Base-by-base conservation (phyloP, 2,329 filamentous ascomycete species). In the Alternaria rosae region DNA sequence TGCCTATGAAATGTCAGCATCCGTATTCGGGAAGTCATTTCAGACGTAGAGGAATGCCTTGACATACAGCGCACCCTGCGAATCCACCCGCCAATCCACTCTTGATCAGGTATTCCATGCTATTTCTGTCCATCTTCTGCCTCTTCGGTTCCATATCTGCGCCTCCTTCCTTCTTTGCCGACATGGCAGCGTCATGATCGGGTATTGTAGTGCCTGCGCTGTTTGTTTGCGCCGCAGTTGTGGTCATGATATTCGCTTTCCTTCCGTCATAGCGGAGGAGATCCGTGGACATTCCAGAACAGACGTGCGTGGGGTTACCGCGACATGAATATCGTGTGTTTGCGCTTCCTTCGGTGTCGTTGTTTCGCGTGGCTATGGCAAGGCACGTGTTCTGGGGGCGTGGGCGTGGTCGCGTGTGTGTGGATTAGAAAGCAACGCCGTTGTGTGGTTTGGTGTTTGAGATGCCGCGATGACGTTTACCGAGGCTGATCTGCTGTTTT, bases 11-110 rank as follows among this genome's bases (percentile, higher is more conserved):
- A 15, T 41, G 48, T 70, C 58, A 67, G 65, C 64, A 30, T 57
- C 48, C 43, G n/a, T 35, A 15, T 25, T 25, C 20, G 23, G 2
- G 2, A 8, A 17, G 28, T 30, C 13, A 25, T 30, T 50, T 32
- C 21, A 41, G 25, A 10, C 1, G 21, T 9, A 6, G 13, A 20
- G 12, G 6, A 6, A 25, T 12, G 15, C 23, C 17, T 17, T 26
- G 15, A 65, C 91, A 73, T 88, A 97, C 93, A 68, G 92, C 93
- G 82, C 93, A 97, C 68, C 94, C 95, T 55, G 95, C 95, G 61
- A 97, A 70, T 15, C 95, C 95, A 50, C 95, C 95, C 3, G 95
- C 94, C 30, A 97, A 82, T 32, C 92, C 92, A 64, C 91, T 95
- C 71, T 92, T 88, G 80, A 93, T 85, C 44, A 95, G 83, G 80